A percentile compares a stretch with the other conserved stretches of the same genome.
Conservation (phyloP, 208 protist species). For the Acanthamoeba lugdunensis region DNA sequence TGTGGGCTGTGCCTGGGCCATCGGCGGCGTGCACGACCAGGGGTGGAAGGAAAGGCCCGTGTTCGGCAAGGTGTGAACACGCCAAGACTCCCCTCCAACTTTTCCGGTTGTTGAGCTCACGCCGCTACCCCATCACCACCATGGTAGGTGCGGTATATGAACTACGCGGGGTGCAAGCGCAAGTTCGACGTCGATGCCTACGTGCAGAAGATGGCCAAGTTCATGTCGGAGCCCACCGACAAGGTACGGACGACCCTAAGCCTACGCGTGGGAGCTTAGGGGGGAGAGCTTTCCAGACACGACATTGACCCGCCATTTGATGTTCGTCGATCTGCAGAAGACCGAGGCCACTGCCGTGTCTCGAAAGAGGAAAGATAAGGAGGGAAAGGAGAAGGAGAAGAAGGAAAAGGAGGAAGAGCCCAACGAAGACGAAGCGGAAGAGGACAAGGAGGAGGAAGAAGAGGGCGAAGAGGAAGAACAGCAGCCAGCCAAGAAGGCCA, state of each 20-base stretch:
- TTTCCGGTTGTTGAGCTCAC: background rate
- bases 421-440: background rate
- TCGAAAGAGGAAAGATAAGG: background rate
- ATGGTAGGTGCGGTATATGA: constrained; percentile 81
- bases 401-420: background rate
- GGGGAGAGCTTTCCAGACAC: background rate
- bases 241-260: background rate
- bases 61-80: constrained; percentile 77
- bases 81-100: background rate
- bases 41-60: constrained; percentile 81
- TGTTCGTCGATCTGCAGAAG: background rate
- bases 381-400: background rate
- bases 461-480: background rate
- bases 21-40: constrained; percentile 82
- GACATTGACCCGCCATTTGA: background rate
- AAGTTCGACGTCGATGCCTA: constrained; percentile 82
- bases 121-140: background rate
- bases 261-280: too few species aligned
- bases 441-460: background rate
- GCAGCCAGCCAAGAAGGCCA: background rate
- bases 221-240: too few species aligned
- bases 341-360: background rate
- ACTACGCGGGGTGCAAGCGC: constrained; percentile 84
- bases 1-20: constrained; percentile 78
- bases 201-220: constrained; percentile 15